Base-by-base conservation (phyloP, 1,284 basidiomycete species). In the Vanrija humicola region DNA sequence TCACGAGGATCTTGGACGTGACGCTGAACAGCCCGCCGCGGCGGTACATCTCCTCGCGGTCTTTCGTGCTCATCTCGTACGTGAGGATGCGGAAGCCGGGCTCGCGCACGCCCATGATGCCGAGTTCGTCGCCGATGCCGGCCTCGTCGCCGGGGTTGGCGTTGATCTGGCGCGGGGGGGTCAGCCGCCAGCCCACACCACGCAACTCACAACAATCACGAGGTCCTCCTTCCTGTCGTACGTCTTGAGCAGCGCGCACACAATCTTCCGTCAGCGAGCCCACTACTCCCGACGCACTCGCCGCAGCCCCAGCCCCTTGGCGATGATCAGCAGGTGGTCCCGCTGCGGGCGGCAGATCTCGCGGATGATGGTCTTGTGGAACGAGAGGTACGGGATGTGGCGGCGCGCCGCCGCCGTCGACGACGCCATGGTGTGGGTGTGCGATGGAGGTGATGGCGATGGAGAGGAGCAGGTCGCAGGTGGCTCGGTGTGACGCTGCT, bases 1-100 rank as follows among this genome's bases (percentile, higher is more conserved):
- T 92, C 44, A 95, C 88, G 25, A 98, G 79, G 63, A 99, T 98
- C 25, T 90, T 85, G 29, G 90, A 93, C 0, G 95, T 98, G 39
- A 98, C 87, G 10, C 90, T 92, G 50, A 98, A 82, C 6, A 99
- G 79, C 2, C 96, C 92, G 3, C 93, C 93, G 56, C 82, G 82
- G 64, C 87, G 86, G 77, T 96, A 97, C 53, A 96, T 71, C 46
- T 84, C 84, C 76, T 90, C 87, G 66, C 91, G 81, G 48, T 92
- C 87, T 69, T 86, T 87, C 63, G 84, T 86, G 6, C 79, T 82
- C 70, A 87, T 89, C 71, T 98, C 93, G 69, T 92, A 90, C 0
- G 84, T 86, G 3, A 98, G 84, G 12, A 88, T 82, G 15, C 91
- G 81, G 55, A 98, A 78, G 0, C 92, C 91, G 0, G 91, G 92